Base-by-base conservation (phyloP, 257 asterid genomes). In the Linaria vulgaris region DNA sequence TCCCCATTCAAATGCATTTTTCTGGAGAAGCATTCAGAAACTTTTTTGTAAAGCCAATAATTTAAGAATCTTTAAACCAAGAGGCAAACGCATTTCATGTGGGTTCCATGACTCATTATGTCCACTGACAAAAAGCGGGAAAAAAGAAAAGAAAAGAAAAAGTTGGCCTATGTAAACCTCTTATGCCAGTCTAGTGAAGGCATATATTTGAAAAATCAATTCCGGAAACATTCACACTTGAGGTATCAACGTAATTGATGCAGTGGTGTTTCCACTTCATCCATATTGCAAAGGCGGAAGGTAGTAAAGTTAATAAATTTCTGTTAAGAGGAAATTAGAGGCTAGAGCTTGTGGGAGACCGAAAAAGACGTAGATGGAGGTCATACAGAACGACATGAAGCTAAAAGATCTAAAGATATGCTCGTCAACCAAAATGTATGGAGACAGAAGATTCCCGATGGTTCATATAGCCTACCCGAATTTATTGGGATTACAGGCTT, bases 1-100 rank as follows among this genome's bases (percentile, higher is more conserved):
- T 61, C 95, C 97, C 99, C 99, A 92, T 68, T 89, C 99, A 22
- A 92, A 92, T 59, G 99, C 94, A 82, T 88, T 92, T 89, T 89
- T 92, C 97, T 92, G 83, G 71, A 74, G 58, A 27, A 56, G 12
- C 59, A 52, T 61, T 38, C 27, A 51, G 50, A 43, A 34, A 11
- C 55, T 56, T 49, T 51, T 56, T 47, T 27, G 19, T 43, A 61
- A 16, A 64, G 30, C 30, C 45, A 44, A 46, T 34, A 16, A 25
- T 27, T n/a, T 17, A 19, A 62, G 10, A 9, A 23, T 37, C 15
- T 30, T 34, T 22, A 57, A 12, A 57, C 53, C 38, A 43, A 13
- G 1, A 50, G 51, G 15, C 12, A 51, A 39, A 48, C 27, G 56
- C 41, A 49, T 9, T 59, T 7, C 4, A 20, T 14, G n/a, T 22